phyloP scores from a whole-genome alignment of 768 basidiomycete species.

The Podaxis sp. region DNA sequence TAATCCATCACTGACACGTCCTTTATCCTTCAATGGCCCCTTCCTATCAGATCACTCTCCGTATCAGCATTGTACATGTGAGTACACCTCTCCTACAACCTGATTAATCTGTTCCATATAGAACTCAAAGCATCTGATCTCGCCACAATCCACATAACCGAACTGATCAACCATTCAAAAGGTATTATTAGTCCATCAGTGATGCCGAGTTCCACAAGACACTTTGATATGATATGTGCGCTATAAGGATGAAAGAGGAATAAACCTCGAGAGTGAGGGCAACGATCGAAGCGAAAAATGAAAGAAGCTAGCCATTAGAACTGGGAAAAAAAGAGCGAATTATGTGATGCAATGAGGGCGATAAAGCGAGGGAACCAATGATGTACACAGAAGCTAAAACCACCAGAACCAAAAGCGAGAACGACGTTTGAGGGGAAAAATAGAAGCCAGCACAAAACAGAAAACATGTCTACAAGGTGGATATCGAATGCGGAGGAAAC shows the following conservation, averaged over 20 bases:
- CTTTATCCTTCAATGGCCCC: constrained; percentile 19
- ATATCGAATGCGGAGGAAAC: constrained; percentile 14
- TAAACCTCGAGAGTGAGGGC: constrained; percentile 2
- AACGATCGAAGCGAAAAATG: constrained; percentile 5
- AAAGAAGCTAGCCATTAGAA: constrained; percentile 13
- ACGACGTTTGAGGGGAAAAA: not conserved
- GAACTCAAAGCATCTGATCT: constrained; percentile 10
- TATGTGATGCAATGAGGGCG: constrained; percentile 15
- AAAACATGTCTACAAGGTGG: constrained; percentile 15
- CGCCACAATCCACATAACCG: not conserved
- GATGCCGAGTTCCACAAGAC: constrained; percentile 12
- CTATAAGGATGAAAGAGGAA: constrained; percentile 12
- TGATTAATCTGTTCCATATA: constrained; percentile 11
- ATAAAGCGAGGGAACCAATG: constrained; percentile 16
- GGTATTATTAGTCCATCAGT: constrained; percentile 13
- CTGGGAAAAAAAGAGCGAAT: constrained; percentile 3
- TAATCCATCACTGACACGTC: constrained; percentile 15
- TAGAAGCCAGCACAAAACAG: constrained; percentile 4
- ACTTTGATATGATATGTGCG: constrained; percentile 15
- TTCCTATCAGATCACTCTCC: constrained; percentile 17
- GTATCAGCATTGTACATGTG: constrained; percentile 2
- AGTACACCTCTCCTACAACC: not conserved
- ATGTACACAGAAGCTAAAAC: constrained; percentile 15
- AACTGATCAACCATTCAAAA: constrained; percentile 5
- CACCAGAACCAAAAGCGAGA: constrained; percentile 8